Conservation (phyloP, 495 filamentous ascomycete genomes). For the Penicillium robsamsonii region DNA sequence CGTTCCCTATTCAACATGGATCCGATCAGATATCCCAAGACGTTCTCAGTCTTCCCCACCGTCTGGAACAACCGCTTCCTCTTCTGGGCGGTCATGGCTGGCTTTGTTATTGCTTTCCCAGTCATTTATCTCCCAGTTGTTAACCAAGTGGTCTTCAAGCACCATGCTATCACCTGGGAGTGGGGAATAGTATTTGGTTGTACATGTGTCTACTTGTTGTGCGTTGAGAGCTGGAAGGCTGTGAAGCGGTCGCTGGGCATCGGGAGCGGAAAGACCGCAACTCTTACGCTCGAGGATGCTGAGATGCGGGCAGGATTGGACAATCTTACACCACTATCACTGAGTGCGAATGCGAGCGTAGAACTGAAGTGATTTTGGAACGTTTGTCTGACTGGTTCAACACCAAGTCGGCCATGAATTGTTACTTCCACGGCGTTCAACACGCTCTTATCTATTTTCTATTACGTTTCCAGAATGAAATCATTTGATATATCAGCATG, state of each 20-base stretch:
- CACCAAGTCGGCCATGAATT: slow-evolving; percentile 5
- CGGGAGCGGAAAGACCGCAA: slow-evolving; percentile 35
- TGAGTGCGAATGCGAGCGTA: slow-evolving; percentile 37
- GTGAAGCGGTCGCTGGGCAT: slow-evolving; percentile 52
- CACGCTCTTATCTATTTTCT: neutral
- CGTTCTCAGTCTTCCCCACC: slow-evolving; percentile 59
- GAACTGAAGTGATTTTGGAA: slow-evolving; percentile 29
- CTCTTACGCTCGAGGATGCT: slow-evolving; percentile 35
- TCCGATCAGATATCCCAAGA: slow-evolving; percentile 39
- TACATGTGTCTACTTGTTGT: slow-evolving; percentile 56
- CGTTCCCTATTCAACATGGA: slow-evolving; percentile 68
- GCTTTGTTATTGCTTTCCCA: slow-evolving; percentile 66
- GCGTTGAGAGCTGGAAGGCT: slow-evolving; percentile 68
- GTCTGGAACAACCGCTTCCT: slow-evolving; percentile 70
- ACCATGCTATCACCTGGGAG: slow-evolving; percentile 70
- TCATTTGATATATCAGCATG: neutral
- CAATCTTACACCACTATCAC: slow-evolving; percentile 23
- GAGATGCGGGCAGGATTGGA: slow-evolving; percentile 30
- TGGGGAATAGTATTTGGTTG: slow-evolving; percentile 64
- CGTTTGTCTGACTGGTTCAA: slow-evolving; percentile 13
- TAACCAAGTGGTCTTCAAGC: slow-evolving; percentile 71
- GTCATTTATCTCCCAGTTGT: slow-evolving; percentile 70
- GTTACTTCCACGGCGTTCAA: neutral
- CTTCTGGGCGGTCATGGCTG: slow-evolving; percentile 69
- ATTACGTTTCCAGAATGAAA: neutral